These are phyloP conservation scores for Leccinum pachyderme DNA, from an alignment of 1,284 basidiomycete genomes.

Conservation along the genomic window DNA sequence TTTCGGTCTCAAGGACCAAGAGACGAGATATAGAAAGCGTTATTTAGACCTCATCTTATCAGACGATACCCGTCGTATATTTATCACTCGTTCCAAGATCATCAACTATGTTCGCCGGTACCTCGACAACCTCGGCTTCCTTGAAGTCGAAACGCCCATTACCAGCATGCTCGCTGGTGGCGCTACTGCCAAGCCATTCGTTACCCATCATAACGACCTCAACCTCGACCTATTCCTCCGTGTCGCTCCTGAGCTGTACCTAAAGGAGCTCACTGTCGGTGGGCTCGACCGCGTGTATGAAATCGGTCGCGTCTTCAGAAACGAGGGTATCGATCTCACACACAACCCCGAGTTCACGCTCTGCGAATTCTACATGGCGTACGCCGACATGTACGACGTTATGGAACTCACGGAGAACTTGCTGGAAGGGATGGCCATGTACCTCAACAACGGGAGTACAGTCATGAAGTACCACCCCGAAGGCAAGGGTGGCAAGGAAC, in stretches of 20 bases:
- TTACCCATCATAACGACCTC: slow-evolving; percentile 99
- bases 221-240: slow-evolving; percentile 98
- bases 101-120: slow-evolving; percentile 91
- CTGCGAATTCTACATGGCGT: slow-evolving; percentile 99
- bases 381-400: slow-evolving; percentile 98
- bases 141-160: slow-evolving; percentile 99
- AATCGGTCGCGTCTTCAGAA: slow-evolving; percentile 97
- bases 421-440: slow-evolving; percentile 91
- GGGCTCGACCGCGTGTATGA: slow-evolving; percentile 98
- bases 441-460: slow-evolving; percentile 79
- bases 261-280: slow-evolving; percentile 97
- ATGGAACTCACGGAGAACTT: slow-evolving; percentile 97
- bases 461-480: slow-evolving; percentile 91
- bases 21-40: slow-evolving; percentile 97
- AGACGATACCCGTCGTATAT: slow-evolving; percentile 86
- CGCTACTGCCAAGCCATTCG: slow-evolving; percentile 97
- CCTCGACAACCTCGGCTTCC: slow-evolving; percentile 91
- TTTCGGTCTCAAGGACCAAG: slow-evolving; percentile 93
- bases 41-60: slow-evolving; percentile 99
- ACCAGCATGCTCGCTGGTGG: slow-evolving; percentile 97
- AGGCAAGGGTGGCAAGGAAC: slow-evolving; percentile 80
- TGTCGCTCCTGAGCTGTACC: slow-evolving; percentile 95
- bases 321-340: slow-evolving; percentile 98
- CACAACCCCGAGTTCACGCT: slow-evolving; percentile 98
- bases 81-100: slow-evolving; percentile 85